Base-by-base conservation (phyloP, 179 eudicot species). In the Silene vulgaris region DNA sequence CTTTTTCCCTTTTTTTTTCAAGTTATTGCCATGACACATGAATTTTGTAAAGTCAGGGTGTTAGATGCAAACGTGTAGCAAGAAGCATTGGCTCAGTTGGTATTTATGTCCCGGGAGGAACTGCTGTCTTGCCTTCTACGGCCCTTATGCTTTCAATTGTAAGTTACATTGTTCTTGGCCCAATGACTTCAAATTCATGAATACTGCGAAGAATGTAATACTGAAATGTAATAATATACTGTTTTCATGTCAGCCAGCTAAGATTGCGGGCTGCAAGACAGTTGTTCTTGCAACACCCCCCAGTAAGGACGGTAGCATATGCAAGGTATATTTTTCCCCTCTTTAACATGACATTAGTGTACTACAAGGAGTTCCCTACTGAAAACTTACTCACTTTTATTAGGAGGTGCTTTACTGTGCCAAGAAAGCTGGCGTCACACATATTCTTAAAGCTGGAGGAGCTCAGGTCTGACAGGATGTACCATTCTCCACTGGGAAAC, bases 361-460 rank as follows among this genome's bases (percentile, higher is more conserved):
- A 59, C 59, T 26, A 13, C 21, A 21, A 40, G 54, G 57, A 78
- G 21, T 23, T 45, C 20, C 32, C 19, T 59, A 0, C 16, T 61
- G 63, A 62, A 26, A 52, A 29, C 4, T 30, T 45, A 17, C 19
- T 48, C 62, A 40, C 4, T 23, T 79, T 61, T 43, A 62, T 26
- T 45, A 96, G 98, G 99, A 96, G 82, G 99, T 96, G 60, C 91
- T 96, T 43, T 96, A 93, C 80, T 96, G 98, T 88, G 97, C 97
- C 69, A 92, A 92, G 86, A 92, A 90, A 84, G 97, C 99, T 72
- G 99, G 99, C 76, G 99, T 93, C 64, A 93, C 99, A 67, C 99
- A 96, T 84, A 93, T 96, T 63, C 97, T 96, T 71, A 96, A 96
- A 89, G 99, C 99, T 62, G 98, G 99, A 72, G 98, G 99, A 77